Base-by-base conservation (phyloP, 805 yeast genomes). In the Pichia californica region DNA sequence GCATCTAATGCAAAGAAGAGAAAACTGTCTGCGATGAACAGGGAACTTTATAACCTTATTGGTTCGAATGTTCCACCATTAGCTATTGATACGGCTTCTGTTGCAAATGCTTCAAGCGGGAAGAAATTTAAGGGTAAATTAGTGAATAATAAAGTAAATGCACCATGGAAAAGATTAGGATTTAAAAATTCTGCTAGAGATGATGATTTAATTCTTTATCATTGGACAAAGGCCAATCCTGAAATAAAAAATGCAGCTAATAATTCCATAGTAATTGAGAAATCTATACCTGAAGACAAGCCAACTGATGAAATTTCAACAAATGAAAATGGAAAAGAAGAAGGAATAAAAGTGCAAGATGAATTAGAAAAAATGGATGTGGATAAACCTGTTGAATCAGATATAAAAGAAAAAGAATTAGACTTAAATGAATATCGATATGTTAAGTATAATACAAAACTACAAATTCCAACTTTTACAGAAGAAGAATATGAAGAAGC, bases 11-110 rank as follows among this genome's bases (percentile, higher is more conserved):
- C 45, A 46, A 65, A 67, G 48, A 63, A 61, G 53, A 65, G 63
- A 44, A 67, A 62, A 43, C 50, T 54, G 26, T 65, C 64, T 2
- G 95, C 95, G 21, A 83, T 91, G 77, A 89, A 86, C 49, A 74
- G 98, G 52, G 99, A 93, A 60, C 68, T 93, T 42, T 89, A 83
- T 62, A 84, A 83, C 51, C 71, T 94, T 41, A 68, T 93, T 32
- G 99, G 99, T 5, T 89, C 93, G 31, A 88, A 88, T 61, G 79
- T 95, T 2, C 96, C 99, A 1, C 89, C 98, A 0, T 76, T 74
- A 7, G 74, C 73, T n/a, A 74, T 74, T n/a, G 69, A 70, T 40
- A 69, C 68, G 41, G 62, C 37, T 4, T 33, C 52, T 8, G 43
- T 66, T n/a, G 9, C 41, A 1, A 41, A 36, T 18, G 21, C 26